Conservation (phyloP, 331 rosid genomes). For the Ulmus americana region DNA sequence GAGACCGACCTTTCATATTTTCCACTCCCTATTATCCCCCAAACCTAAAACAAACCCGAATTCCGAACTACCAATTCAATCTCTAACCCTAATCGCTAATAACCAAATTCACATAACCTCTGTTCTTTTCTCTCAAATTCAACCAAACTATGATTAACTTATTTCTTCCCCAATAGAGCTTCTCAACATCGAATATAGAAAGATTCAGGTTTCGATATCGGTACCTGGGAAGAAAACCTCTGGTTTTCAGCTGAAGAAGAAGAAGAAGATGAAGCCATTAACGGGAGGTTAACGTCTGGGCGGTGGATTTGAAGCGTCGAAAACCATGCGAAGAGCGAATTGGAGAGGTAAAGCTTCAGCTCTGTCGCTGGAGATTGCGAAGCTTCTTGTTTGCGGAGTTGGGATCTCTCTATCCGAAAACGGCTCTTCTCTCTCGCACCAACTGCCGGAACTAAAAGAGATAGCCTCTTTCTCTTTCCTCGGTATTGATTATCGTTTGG, state of each 20-base stretch:
- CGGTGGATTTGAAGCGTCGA: background rate
- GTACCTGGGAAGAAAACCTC: slow-evolving; percentile 24
- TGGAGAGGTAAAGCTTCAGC: background rate
- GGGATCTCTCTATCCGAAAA: slow-evolving; percentile 14
- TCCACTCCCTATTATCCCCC: background rate
- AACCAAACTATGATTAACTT: background rate
- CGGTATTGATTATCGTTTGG: slow-evolving; percentile 24
- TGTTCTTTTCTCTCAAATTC: background rate
- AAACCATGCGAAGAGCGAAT: background rate
- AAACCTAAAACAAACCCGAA: background rate
- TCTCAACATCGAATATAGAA: background rate
- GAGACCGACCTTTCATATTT: slow-evolving; percentile 82
- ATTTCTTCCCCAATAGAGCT: background rate
- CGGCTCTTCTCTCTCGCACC: slow-evolving; percentile 12
- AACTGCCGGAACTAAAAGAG: slow-evolving; percentile 34
- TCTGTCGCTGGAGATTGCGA: background rate
- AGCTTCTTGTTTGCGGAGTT: background rate
- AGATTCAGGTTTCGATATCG: background rate
- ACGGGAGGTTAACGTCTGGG: background rate
- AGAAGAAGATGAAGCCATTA: background rate
- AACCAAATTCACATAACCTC: slow-evolving; percentile 13
- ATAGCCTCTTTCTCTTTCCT: background rate
- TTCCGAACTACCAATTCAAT: background rate
- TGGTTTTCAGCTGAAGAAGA: background rate
- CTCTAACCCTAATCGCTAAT: slow-evolving; percentile 2